A percentile compares a stretch with the other conserved stretches of the same genome.
These are phyloP conservation scores for Physcia stellaris DNA, from an alignment of 495 filamentous ascomycete species.

Conservation along the genomic window DNA sequence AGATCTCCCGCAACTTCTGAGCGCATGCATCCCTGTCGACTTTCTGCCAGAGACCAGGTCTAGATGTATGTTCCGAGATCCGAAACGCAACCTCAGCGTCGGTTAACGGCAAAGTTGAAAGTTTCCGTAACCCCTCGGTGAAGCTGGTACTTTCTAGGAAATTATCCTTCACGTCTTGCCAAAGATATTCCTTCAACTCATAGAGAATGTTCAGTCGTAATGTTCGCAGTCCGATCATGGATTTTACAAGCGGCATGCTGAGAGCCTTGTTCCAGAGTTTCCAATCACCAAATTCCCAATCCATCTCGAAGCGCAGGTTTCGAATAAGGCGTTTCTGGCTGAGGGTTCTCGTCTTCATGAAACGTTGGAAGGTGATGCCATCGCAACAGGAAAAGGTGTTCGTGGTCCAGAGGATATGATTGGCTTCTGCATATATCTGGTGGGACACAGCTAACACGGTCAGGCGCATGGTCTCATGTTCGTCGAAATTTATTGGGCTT, in stretches of 20 bases:
- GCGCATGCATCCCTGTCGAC: not conserved
- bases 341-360: conserved; percentile 1
- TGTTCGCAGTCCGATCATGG: not conserved
- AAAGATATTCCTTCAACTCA: not conserved
- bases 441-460: not conserved
- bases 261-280: not conserved
- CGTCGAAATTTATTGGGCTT: not conserved
- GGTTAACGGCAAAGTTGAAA: not conserved
- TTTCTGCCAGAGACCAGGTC: not conserved
- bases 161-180: not conserved
- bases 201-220: conserved; percentile 1
- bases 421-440: not conserved
- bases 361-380: not conserved
- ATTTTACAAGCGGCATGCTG: not conserved
- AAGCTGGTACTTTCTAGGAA: not conserved
- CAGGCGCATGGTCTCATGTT: conserved; percentile 1
- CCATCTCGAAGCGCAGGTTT: conserved; percentile 1
- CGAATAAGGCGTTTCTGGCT: conserved; percentile 1
- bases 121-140: not conserved
- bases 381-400: conserved; percentile 1
- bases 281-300: not conserved
- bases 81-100: not conserved
- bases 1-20: not conserved
- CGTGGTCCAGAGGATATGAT: not conserved
- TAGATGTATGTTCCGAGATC: not conserved